Conservation (phyloP, 495 filamentous ascomycete genomes). For the Jackrogersella minutella region DNA sequence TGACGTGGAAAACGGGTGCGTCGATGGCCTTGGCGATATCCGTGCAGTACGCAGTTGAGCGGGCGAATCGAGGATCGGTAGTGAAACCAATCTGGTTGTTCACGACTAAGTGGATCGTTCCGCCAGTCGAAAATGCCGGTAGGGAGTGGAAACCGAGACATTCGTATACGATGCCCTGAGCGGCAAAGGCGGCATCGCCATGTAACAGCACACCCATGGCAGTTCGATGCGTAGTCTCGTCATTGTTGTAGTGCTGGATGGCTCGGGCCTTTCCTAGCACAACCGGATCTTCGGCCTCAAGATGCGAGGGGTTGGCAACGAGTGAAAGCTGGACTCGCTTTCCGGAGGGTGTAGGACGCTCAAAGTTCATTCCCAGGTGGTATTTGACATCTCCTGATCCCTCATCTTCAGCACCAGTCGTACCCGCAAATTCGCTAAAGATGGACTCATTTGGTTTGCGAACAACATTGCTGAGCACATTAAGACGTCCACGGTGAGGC, state of each 20-base stretch:
- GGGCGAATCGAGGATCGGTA: constrained; percentile 96
- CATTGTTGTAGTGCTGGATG: constrained; percentile 98
- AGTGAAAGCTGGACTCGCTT: constrained; percentile 98
- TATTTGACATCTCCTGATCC: constrained; percentile 99
- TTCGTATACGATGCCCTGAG: constrained; percentile 96
- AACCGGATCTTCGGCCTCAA: constrained; percentile 98
- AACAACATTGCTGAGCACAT: constrained; percentile 97
- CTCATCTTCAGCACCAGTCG: constrained; percentile 87
- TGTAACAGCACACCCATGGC: constrained; percentile 97
- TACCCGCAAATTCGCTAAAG: constrained; percentile 96
- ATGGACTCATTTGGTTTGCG: constrained; percentile 99
- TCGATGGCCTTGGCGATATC: constrained; percentile 99
- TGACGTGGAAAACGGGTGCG: constrained; percentile 98
- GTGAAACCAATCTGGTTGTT: constrained; percentile 99
- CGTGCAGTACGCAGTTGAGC: constrained; percentile 97
- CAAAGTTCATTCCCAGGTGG: constrained; percentile 99
- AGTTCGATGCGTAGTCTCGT: constrained; percentile 83
- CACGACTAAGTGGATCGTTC: constrained; percentile 95
- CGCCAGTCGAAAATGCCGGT: constrained; percentile 94
- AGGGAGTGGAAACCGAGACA: constrained; percentile 97
- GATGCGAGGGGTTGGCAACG: constrained; percentile 97
- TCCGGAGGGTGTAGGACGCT: constrained; percentile 95
- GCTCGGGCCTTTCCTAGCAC: constrained; percentile 96
- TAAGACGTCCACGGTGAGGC: constrained; percentile 98
- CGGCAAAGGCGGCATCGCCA: constrained; percentile 96